Evolutionary conservation across 306 rosid genomes (phyloP), one percentile per base, ranked within the genome.

Genomic region (Inga leiocalycina): DNA sequence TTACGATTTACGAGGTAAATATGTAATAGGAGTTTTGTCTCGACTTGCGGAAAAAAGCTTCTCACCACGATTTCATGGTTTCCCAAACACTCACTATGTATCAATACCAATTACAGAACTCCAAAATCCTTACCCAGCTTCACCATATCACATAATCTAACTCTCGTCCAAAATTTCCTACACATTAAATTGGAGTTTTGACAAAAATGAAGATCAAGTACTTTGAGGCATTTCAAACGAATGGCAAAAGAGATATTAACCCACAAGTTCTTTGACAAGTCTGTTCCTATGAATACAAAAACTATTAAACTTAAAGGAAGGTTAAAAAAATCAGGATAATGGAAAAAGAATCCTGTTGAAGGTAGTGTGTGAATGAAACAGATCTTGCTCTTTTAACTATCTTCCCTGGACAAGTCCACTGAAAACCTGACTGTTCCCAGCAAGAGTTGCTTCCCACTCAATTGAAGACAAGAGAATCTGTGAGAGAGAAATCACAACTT

Each of bases 361-460:
- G 74, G 67, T 20, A 64, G 77, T 37, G 74, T 56, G 77, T 37
- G 74, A 72, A 73, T 75, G 86, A 64, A 77, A 48, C 37, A 77
- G 72, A 79, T 73, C 30, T 56, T 71, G 71, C 59, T 19, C 51
- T 71, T 75, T 72, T 45, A 79, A 78, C 88, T 93, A 93, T 88
- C 99, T 89, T 91, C 99, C 99, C 85, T 94, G 98, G 78, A 96
- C 99, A 85, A 94, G 99, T 27, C 99, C 99, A 87, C 99, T 94
- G 84, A 96, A 96, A 65, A 96, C 98, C 85, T 96, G 99, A 86
- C 99, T 96, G 88, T 91, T 96, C 76, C 99, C 99, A 3, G 99
- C 98, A 9, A 96, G 95, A 85, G 99, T 96, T 37, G 99, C 99
- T 89, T 96, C 99, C 99, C 99, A 96, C 88, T 96, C 99, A 71